Evolutionary conservation across 2,329 filamentous ascomycete species (phyloP), one percentile per base, ranked within the genome.

Genomic region (Aureobasidium subglaciale): DNA sequence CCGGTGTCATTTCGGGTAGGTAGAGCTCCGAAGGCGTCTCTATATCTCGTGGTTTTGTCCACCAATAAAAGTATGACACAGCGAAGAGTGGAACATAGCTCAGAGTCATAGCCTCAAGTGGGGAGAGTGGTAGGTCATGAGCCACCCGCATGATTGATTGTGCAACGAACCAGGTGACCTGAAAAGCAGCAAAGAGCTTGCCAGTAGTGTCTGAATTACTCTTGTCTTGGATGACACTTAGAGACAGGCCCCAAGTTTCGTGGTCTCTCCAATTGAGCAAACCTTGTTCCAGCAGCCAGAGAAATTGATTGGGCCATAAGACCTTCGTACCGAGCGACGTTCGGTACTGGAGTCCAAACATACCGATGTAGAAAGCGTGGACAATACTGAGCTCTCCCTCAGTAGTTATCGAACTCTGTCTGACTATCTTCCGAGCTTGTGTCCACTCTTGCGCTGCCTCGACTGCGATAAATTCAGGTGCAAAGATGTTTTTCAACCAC

Each of bases 41-140:
- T 15, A 72, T 66, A 58, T 71, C 68, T 48, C 67, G 67, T 1
- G 70, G 70, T 50, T 71, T 71, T 48, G 66, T 55, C 62, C 67
- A 68, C 69, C 70, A 72, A 43, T 66, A 67, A 54, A 65, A 64
- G 53, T 69, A 69, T 4, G 68, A 69, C 8, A 66, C 59, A 1
- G 65, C 63, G 55, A 70, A 65, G 16, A 68, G 62, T 20, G 68
- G 65, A n/a, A 72, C 65, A 50, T 70, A 70, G 30, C 67, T 67
- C 10, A 71, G 61, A 5, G 68, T 67, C 63, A 68, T 70, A 6
- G 68, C 63, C 45, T 72, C 70, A 2, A 72, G 61, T 15, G 65
- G 67, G 15, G 67, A 65, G 2, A 72, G 63, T 7, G 67, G 65
- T 18, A 72, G 62, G 3, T 59, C 25, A 56, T 71, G 67, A 7